These are phyloP conservation scores for Suhomyces xylopsoci DNA, from an alignment of 805 yeast species.

Conservation along the genomic window DNA sequence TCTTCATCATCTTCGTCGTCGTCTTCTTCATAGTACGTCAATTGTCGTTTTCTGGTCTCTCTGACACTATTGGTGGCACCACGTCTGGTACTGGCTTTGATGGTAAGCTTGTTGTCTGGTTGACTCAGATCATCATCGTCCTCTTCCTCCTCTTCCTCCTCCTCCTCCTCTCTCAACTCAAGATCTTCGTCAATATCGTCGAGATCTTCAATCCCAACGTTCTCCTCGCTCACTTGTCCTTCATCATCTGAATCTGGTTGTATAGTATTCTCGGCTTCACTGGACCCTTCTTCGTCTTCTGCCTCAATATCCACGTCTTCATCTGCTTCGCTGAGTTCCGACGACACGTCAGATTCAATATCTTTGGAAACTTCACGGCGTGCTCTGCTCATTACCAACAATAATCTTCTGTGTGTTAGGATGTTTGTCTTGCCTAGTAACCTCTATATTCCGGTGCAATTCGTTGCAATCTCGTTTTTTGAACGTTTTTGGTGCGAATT, in stretches of 20 bases:
- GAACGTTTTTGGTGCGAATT: neutral
- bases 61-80: conserved; percentile 11
- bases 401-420: too few species aligned
- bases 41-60: conserved; percentile 34
- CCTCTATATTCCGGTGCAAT: neutral
- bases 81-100: conserved; percentile 4
- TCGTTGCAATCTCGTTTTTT: neutral
- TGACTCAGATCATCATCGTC: conserved; percentile 22
- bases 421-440: too few species aligned
- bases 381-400: neutral
- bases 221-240: conserved; percentile 26
- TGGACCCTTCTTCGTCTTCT: neutral
- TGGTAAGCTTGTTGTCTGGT: conserved; percentile 1
- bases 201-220: conserved; percentile 30
- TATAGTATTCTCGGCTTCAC: conserved; percentile 13
- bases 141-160: conserved; percentile 21
- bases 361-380: neutral
- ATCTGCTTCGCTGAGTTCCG: conserved; percentile 15
- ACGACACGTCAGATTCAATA: conserved; percentile 5
- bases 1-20: conserved; percentile 21
- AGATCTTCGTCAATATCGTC: conserved; percentile 38
- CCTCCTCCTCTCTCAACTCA: conserved; percentile 31
- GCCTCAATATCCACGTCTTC: conserved; percentile 20
- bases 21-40: conserved; percentile 38
- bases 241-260: conserved; percentile 9